Percentiles rank a stretch among this genome's conserved stretches.
phyloP scores from a whole-genome alignment of 2,329 filamentous ascomycete genomes.

The Ascochyta fabae region DNA sequence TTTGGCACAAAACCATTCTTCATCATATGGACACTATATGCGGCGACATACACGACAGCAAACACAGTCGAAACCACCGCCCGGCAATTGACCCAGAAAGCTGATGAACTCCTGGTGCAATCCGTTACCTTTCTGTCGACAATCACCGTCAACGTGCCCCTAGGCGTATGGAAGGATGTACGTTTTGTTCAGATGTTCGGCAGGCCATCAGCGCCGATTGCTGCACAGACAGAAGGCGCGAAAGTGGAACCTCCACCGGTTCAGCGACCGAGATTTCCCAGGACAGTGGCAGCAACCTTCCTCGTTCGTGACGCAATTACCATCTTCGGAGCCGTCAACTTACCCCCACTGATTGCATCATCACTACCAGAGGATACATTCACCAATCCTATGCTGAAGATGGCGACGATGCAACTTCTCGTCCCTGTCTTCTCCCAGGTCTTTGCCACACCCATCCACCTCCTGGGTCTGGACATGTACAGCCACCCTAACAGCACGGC shows the following conservation, averaged over 20 bases:
- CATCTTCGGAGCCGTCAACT: conserved; percentile 39
- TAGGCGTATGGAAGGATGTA: conserved; percentile 40
- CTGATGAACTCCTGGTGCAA: conserved; percentile 23
- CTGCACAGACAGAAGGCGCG: neutral
- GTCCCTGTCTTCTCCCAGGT: conserved; percentile 38
- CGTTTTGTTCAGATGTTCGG: conserved; percentile 39
- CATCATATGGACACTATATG: conserved; percentile 39
- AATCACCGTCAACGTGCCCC: conserved; percentile 35
- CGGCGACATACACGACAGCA: conserved; percentile 36
- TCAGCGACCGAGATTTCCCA: conserved; percentile 19
- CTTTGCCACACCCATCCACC: conserved; percentile 36
- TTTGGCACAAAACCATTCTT: conserved; percentile 38
- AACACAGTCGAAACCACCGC: conserved; percentile 32
- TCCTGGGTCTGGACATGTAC: conserved; percentile 37
- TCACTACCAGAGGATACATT: conserved; percentile 26
- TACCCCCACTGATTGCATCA: conserved; percentile 33
- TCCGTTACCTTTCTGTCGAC: conserved; percentile 37
- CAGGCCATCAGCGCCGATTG: conserved; percentile 4
- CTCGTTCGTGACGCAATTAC: conserved; percentile 39
- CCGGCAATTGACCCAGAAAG: conserved; percentile 16
- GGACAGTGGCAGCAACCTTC: conserved; percentile 31
- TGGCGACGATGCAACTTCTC: conserved; percentile 34
- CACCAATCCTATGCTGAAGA: conserved; percentile 24
- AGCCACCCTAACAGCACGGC: conserved; percentile 17
- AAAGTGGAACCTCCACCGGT: neutral